Evolutionary conservation across 148 eudicot species (phyloP), one percentile per base, ranked within the genome.

Genomic region (Drosera capensis): DNA sequence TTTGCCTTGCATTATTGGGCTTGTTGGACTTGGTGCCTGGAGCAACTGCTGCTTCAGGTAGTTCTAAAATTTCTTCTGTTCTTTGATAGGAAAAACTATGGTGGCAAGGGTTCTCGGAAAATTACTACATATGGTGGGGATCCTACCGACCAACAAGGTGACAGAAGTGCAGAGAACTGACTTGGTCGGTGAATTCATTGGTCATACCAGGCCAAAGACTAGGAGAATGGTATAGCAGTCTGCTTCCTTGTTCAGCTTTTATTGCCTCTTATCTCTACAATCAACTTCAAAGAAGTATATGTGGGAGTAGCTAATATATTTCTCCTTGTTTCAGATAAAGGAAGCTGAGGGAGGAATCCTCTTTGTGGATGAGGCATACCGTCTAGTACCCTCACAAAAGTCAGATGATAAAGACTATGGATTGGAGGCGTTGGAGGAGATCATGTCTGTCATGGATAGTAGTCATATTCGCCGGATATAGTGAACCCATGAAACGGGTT

Each of bases 381-480:
- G 99, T 46, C 71, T 92, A 36, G 76, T 92, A 65, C 99, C 99
- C 0, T 71, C 79, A 95, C 99, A 92, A 52, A 92, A 92, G 48
- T 59, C 94, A 15, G 99, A 92, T 39, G 99, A 92, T 34, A 92
- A 92, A 51, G 99, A 92, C 66, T 92, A 85, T 26, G 99, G 99
- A 4, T 62, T 92, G 46, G 99, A 92, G 70, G 99, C 99, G 24
- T 58, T 92, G 42, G 99, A 92, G 60, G 99, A 92, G 75, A 92
- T 92, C 42, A 92, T 92, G 99, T 92, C 99, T 4, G 72, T 92
- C 34, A 92, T 92, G 99, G 99, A 92, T 92, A 25, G 94, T 92
- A 0, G 99, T 92, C 19, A 85, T 92, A 55, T 92, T 92, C 43
- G 99, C 99, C 14, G 95, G 99, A 48, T 92, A 92, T 39, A 76